A percentile compares a stretch with the other conserved stretches of the same genome.
phyloP scores from a whole-genome alignment of 208 protist species.

The Acanthamoeba healyi region DNA sequence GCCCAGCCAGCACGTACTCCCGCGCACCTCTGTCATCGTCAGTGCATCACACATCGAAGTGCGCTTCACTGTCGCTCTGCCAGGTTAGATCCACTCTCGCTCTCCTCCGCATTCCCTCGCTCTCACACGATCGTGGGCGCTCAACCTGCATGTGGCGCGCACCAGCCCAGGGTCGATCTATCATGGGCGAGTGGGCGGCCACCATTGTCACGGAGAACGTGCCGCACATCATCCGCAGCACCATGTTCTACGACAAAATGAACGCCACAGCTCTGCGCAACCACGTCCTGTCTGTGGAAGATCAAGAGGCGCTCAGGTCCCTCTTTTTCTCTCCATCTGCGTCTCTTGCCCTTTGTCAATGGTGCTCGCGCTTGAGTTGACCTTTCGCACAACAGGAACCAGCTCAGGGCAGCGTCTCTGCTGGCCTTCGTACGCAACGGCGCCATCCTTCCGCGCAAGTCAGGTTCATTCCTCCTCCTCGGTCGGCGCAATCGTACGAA shows the following conservation, averaged over 20 bases:
- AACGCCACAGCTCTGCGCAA: conserved; percentile 78
- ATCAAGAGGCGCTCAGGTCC: conserved; percentile 93
- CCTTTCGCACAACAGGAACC: neutral
- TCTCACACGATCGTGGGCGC: too few species aligned
- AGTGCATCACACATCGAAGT: conserved; percentile 83
- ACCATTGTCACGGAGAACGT: conserved; percentile 76
- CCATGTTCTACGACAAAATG: conserved; percentile 75
- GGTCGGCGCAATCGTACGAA: too few species aligned
- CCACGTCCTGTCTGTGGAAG: conserved; percentile 92
- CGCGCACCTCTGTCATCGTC: conserved; percentile 91
- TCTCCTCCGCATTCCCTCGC: neutral
- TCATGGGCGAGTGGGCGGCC: conserved; percentile 81
- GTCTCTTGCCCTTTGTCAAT: too few species aligned
- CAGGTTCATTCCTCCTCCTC: conserved; percentile 83
- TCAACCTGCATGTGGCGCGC: too few species aligned
- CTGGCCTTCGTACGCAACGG: conserved; percentile 95
- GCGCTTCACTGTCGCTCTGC: conserved; percentile 93
- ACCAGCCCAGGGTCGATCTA: conserved; percentile 73
- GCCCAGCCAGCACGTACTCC: conserved; percentile 93
- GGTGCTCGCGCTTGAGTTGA: too few species aligned
- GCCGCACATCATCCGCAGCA: conserved; percentile 71
- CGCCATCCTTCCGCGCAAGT: conserved; percentile 93
- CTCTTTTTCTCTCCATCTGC: conserved; percentile 76
- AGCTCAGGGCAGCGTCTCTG: conserved; percentile 72
- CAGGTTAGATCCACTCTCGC: conserved; percentile 91